Base-by-base conservation (phyloP, 1,284 basidiomycete genomes). In the Pterula multifida region DNA sequence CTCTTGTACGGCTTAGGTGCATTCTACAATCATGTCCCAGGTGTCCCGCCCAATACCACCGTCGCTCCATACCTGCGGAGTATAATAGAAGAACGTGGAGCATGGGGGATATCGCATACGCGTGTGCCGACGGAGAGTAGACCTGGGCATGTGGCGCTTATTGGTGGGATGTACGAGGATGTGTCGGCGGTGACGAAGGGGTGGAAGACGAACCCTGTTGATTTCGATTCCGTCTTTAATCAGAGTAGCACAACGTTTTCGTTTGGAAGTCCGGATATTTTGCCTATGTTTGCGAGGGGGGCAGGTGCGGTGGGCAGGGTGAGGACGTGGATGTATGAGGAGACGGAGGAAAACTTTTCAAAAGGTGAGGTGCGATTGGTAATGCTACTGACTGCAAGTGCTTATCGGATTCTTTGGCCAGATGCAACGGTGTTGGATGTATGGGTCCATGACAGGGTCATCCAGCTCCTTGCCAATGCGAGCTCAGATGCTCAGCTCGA, bases 91-190 rank as follows among this genome's bases (percentile, higher is more conserved):
- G 65, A 64, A 3, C 71, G 81, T 46, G 90, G 90, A 12, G 81
- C 80, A 1, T 93, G 83, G 64, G 90, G 90, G 1, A 72, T 94
- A 26, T 90, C 85, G 11, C 90, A 93, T 61, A 94, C 91, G 0
- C 73, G 81, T 45, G 90, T 94, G 1, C 90, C 90, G 12, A 94
- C 91, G 1, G 91, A 94, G 59, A 89, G 84, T 64, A 69, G 91
- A 22, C 90, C 90, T 1, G 91, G 90, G 3, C 91, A 89, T 63
- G 90, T 94, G 25, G 90, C 90, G 24, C 76, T 94, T 53, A 91
- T 94, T 57, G 91, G 85, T 78, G 90, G 90, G 4, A 91, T 93
- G 87, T 93, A 94, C 61, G 91, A 94, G 64, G 90, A 94, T 58
- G 89, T 91, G 3, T 90, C 86, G 3, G 90, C 90, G 12, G 90